phyloP scores from a whole-genome alignment of 2,329 filamentous ascomycete genomes.

The Arthrobotrys sphaeroides region DNA sequence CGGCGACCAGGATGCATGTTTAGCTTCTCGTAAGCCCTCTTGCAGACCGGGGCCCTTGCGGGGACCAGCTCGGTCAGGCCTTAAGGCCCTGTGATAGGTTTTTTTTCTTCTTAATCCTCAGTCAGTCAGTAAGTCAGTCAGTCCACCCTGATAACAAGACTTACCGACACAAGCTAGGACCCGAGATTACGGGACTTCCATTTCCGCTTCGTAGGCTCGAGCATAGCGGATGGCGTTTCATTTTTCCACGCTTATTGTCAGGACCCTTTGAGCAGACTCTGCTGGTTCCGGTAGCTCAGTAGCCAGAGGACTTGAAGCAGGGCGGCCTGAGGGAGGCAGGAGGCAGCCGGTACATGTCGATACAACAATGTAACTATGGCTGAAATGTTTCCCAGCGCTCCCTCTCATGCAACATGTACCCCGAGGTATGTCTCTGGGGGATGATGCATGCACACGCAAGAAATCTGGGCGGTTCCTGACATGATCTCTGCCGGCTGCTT shows the following conservation, averaged over 20 bases:
- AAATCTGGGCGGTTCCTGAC: slow-evolving; percentile 11
- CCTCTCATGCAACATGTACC: background rate
- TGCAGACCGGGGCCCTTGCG: background rate
- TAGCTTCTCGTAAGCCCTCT: slow-evolving; percentile 15
- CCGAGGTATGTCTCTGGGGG: background rate
- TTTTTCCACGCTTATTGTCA: slow-evolving; percentile 5
- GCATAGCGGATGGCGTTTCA: slow-evolving; percentile 28
- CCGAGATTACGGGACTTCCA: slow-evolving; percentile 33
- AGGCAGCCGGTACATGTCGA: slow-evolving; percentile 4
- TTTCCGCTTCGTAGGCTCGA: slow-evolving; percentile 16
- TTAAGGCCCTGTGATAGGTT: slow-evolving; percentile 8
- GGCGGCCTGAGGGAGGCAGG: slow-evolving; percentile 12
- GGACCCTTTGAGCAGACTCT: slow-evolving; percentile 45
- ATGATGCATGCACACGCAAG: too few relatives aligned
- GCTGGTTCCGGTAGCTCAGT: slow-evolving; percentile 37
- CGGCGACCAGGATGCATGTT: slow-evolving; percentile 19
- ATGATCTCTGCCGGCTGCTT: background rate
- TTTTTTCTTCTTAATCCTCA: slow-evolving; percentile 15
- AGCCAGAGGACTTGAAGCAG: background rate
- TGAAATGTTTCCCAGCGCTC: background rate
- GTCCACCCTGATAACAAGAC: background rate
- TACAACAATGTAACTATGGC: background rate
- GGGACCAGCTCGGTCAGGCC: background rate
- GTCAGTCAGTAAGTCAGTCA: too few relatives aligned
- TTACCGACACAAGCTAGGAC: slow-evolving; percentile 11